phyloP scores from a whole-genome alignment of 495 filamentous ascomycete species.

The Venustampulla echinocandica region DNA sequence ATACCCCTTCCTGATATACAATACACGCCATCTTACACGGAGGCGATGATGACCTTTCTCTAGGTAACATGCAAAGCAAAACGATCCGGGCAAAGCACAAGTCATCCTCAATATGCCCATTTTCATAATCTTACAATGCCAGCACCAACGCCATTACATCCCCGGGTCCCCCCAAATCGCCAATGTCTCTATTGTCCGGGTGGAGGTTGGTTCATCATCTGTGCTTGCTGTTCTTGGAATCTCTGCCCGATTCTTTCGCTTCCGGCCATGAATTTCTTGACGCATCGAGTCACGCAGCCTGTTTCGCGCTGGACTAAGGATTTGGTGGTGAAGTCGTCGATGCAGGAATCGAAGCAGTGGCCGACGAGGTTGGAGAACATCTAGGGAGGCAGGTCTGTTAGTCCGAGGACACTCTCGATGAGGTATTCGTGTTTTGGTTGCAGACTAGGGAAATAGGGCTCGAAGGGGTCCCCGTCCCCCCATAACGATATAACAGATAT shows the following conservation, averaged over 20 bases:
- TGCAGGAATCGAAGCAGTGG: conserved; percentile 91
- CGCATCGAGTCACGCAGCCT: conserved; percentile 83
- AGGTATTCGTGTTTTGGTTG: neutral
- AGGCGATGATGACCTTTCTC: too few species aligned
- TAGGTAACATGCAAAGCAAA: too few species aligned
- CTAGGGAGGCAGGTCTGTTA: conserved; percentile 38
- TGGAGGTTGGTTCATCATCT: conserved; percentile 50
- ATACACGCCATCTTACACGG: too few species aligned
- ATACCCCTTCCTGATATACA: too few species aligned
- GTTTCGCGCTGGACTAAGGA: conserved; percentile 78
- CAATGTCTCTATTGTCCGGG: conserved; percentile 12
- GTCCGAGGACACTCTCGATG: conserved; percentile 4
- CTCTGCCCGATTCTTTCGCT: conserved; percentile 78
- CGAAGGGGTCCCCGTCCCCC: too few species aligned
- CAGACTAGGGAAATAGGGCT: neutral
- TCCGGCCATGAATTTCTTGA: conserved; percentile 87
- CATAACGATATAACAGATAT: too few species aligned
- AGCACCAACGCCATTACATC: too few species aligned
- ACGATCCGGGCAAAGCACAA: too few species aligned
- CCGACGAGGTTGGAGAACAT: conserved; percentile 96
- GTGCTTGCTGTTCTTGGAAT: conserved; percentile 89
- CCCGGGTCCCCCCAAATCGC: too few species aligned
- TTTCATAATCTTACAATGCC: too few species aligned
- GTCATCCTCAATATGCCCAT: too few species aligned
- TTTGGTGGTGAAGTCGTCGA: conserved; percentile 98